Percentiles rank a stretch among this genome's conserved stretches.
These are phyloP conservation scores for Arthroderma sp. DNA, from an alignment of 2,329 filamentous ascomycete species.

Conservation along the genomic window DNA sequence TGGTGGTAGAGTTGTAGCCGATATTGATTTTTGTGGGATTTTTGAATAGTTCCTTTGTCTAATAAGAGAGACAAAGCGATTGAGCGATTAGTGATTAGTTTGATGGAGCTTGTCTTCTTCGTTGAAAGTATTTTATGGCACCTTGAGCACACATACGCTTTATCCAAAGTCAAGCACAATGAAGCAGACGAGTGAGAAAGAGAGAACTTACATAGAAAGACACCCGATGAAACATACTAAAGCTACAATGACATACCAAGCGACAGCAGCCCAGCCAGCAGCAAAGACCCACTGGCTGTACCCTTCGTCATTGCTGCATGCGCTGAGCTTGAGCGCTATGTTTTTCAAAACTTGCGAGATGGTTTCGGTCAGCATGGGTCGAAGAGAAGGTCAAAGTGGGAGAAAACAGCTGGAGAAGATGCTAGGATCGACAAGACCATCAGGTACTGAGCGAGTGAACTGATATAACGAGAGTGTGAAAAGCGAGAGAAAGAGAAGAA, in stretches of 20 bases:
- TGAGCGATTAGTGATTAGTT: neutral
- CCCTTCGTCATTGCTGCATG: slow-evolving; percentile 8
- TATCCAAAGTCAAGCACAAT: neutral
- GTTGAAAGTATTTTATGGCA: neutral
- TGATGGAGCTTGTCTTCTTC: neutral
- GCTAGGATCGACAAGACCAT: no score
- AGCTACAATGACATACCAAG: slow-evolving; percentile 45
- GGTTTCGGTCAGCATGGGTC: slow-evolving; percentile 8
- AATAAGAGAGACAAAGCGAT: slow-evolving; percentile 8
- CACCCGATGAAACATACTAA: slow-evolving; percentile 46
- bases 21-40: slow-evolving; percentile 31
- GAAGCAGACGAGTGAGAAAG: neutral
- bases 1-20: slow-evolving; percentile 21
- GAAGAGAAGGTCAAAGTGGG: neutral
- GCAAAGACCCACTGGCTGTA: slow-evolving; percentile 23
- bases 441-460: no score
- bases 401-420: neutral
- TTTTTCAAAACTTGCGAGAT: slow-evolving; percentile 5
- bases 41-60: slow-evolving; percentile 44
- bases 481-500: no score
- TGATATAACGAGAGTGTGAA: no score
- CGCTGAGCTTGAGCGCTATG: neutral
- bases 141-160: no score
- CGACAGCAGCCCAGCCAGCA: slow-evolving; percentile 34
- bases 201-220: slow-evolving; percentile 42